Conservation (phyloP, 1,139 yeast species). For the Suhomyces chickasaworum region DNA sequence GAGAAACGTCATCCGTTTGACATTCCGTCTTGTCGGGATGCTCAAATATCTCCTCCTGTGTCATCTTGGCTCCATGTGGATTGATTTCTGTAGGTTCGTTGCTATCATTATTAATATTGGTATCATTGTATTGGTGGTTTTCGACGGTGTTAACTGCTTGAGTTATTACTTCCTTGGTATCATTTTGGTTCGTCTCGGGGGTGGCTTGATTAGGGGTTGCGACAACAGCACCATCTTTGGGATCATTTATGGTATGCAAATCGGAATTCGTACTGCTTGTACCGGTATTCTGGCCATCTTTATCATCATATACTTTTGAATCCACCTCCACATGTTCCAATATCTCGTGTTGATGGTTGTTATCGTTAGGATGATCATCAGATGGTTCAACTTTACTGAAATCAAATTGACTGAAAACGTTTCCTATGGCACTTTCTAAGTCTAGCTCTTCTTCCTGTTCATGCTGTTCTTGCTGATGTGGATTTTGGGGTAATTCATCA, state of each 20-base stretch:
- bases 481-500: slow-evolving; percentile 12
- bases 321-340: background rate
- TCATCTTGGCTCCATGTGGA: background rate
- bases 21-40: no score
- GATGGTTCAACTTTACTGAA: slow-evolving; percentile 12
- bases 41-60: background rate
- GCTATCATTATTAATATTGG: background rate
- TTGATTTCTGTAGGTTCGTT: background rate
- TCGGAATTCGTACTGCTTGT: background rate
- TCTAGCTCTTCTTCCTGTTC: slow-evolving; percentile 17
- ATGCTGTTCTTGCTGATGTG: background rate
- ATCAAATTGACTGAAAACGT: slow-evolving; percentile 38
- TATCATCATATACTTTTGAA: background rate
- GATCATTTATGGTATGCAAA: background rate
- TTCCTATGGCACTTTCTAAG: slow-evolving; percentile 41
- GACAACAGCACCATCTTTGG: background rate
- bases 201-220: background rate
- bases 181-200: background rate
- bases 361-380: background rate
- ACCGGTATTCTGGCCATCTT: background rate
- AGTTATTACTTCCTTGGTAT: background rate
- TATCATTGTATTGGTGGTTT: background rate
- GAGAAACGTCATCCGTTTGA: background rate
- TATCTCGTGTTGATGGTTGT: background rate
- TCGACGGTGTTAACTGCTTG: background rate